Conservation (phyloP, 441 rosid genomes). For the Brassica hybrid region DNA sequence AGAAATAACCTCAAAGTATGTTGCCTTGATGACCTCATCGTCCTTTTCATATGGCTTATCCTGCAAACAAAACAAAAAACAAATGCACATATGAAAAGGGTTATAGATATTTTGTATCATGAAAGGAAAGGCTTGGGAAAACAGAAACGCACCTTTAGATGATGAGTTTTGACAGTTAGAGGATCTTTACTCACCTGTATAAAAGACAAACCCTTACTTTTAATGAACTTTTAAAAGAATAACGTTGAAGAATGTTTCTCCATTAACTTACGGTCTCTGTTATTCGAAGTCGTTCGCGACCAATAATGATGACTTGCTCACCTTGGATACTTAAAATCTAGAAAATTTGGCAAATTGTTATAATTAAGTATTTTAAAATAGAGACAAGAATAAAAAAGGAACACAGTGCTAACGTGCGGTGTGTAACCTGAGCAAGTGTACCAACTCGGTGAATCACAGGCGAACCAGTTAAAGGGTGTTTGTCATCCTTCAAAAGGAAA, state of each 20-base stretch:
- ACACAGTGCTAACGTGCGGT: background rate
- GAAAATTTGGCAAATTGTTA: background rate
- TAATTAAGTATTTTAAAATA: background rate
- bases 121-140: background rate
- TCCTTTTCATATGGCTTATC: constrained; percentile 83
- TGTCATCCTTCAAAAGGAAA: background rate
- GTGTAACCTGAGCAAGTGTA: constrained; percentile 1
- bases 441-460: background rate
- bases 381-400: background rate
- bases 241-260: background rate
- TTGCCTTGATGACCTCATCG: constrained; percentile 90
- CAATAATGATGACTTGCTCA: background rate
- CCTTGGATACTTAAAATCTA: constrained; percentile 5
- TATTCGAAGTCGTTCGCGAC: background rate
- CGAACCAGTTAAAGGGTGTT: background rate
- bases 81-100: background rate
- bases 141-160: background rate
- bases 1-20: constrained; percentile 85
- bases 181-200: background rate
- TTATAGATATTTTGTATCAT: background rate
- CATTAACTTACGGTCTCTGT: background rate
- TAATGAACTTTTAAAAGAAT: background rate
- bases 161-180: constrained; percentile 6
- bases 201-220: background rate
- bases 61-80: constrained; percentile 46